phyloP scores from a whole-genome alignment of 1,284 basidiomycete species.

The Xerocomus cyaneibrunnescens region DNA sequence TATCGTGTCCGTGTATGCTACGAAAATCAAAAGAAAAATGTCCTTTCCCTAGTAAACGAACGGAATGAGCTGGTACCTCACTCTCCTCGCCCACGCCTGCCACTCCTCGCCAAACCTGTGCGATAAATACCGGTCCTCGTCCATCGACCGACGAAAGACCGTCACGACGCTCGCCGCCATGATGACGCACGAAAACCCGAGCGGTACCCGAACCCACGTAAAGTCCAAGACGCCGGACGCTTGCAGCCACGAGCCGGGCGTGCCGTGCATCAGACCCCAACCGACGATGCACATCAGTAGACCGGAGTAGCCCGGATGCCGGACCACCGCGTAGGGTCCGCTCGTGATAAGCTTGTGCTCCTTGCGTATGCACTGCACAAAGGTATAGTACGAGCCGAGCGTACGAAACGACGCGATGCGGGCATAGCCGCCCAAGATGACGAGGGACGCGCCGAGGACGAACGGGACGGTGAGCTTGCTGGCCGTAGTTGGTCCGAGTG shows the following conservation, averaged over 20 bases:
- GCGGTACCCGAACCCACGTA: background rate
- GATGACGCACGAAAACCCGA: background rate
- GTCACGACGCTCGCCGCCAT: conserved; percentile 2
- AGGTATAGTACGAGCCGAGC: conserved; percentile 23
- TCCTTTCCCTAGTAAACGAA: conserved; percentile 10
- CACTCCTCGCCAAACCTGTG: conserved; percentile 19
- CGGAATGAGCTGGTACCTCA: conserved; percentile 16
- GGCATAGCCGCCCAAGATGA: conserved; percentile 3
- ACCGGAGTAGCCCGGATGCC: conserved; percentile 21
- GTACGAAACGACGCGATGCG: conserved; percentile 10
- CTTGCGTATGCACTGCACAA: conserved; percentile 13
- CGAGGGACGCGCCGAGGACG: conserved; percentile 14
- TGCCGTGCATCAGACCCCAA: background rate
- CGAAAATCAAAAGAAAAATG: background rate
- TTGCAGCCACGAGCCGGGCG: conserved; percentile 14
- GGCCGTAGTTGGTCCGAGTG: conserved; percentile 10
- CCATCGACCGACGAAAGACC: conserved; percentile 3
- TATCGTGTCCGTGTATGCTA: background rate
- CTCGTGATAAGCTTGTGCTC: conserved; percentile 18
- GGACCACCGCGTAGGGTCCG: conserved; percentile 21
- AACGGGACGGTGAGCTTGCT: conserved; percentile 11
- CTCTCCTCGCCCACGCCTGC: conserved; percentile 15
- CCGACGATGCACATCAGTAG: conserved; percentile 5
- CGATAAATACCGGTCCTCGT: conserved; percentile 16
- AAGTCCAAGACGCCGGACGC: conserved; percentile 8